phyloP scores from a whole-genome alignment of 2,329 filamentous ascomycete genomes.

The Sordariomycetes sp. region DNA sequence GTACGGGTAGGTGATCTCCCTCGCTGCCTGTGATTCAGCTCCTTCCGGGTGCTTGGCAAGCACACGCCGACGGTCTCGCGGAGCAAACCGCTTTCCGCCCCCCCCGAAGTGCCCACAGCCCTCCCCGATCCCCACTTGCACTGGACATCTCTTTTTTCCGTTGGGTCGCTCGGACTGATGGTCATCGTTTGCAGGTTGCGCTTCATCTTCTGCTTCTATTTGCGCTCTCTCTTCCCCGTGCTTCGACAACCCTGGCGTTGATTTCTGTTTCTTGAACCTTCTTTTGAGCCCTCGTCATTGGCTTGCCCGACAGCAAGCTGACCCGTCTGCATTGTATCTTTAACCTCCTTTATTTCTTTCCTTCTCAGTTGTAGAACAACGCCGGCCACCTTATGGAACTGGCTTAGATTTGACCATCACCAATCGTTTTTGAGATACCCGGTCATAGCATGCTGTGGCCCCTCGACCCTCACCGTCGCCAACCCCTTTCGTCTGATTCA shows the following conservation, averaged over 20 bases:
- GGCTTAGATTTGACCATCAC: constrained; percentile 2
- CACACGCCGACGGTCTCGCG: neutral
- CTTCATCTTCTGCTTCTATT: neutral
- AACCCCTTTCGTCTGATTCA: neutral
- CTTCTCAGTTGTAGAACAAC: neutral
- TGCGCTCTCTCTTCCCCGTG: neutral
- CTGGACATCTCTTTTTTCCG: neutral
- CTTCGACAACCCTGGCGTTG: neutral
- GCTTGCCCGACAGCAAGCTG: constrained; percentile 1
- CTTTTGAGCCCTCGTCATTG: neutral
- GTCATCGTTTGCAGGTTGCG: neutral
- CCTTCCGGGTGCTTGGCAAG: neutral
- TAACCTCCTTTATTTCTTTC: neutral
- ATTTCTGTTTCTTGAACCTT: neutral
- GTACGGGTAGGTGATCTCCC: constrained; percentile 4
- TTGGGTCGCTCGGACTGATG: neutral
- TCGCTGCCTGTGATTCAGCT: neutral
- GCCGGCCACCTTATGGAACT: neutral
- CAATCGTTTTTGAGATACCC: constrained; percentile 4
- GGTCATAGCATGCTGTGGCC: neutral
- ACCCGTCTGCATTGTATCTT: constrained; percentile 2
- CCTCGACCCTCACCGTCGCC: neutral
- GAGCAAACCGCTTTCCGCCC: neutral
- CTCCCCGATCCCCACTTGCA: neutral
- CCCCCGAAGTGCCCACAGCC: neutral